A percentile compares a stretch with the other conserved stretches of the same genome.
Evolutionary conservation across 441 rosid genomes (phyloP).

Genomic region (Croton laevigatus): DNA sequence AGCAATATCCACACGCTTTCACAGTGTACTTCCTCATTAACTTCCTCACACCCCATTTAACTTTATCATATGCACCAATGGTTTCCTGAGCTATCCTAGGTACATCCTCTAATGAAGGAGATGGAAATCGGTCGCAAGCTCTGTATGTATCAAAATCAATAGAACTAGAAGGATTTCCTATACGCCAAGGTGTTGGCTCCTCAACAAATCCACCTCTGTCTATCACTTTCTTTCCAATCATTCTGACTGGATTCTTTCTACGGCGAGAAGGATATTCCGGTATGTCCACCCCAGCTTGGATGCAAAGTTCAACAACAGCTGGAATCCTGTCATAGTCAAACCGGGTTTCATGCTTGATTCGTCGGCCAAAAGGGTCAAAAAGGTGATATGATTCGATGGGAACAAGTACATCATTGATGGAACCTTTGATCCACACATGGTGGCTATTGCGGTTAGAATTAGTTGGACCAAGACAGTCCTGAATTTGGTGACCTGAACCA

Average conservation of each 20-base stretch:
- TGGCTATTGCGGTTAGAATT: constrained; percentile 48
- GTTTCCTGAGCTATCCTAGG: constrained; percentile 77
- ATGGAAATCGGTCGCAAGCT: constrained; percentile 45
- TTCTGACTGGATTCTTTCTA: constrained; percentile 67
- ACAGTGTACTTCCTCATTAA: constrained; percentile 72
- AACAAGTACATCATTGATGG: constrained; percentile 58
- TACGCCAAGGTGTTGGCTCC: constrained; percentile 62
- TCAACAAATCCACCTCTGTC: constrained; percentile 65
- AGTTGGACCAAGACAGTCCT: constrained; percentile 58
- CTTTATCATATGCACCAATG: constrained; percentile 60
- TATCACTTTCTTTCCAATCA: constrained; percentile 71
- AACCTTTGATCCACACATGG: constrained; percentile 77
- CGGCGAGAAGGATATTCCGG: constrained; percentile 81
- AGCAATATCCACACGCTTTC: constrained; percentile 88
- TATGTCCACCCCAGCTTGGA: constrained; percentile 80
- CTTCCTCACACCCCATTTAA: constrained; percentile 59
- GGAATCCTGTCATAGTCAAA: constrained; percentile 79
- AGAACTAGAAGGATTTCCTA: constrained; percentile 43
- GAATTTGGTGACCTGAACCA: constrained; percentile 67
- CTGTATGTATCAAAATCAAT: constrained; percentile 74
- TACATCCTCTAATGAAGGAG: constrained; percentile 49
- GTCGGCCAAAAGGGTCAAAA: constrained; percentile 57
- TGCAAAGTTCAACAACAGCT: constrained; percentile 79
- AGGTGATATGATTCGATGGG: constrained; percentile 74
- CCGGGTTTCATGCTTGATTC: constrained; percentile 65